Base-by-base conservation (phyloP, 1,139 yeast species). In the Groenewaldozyma auringiensis region DNA sequence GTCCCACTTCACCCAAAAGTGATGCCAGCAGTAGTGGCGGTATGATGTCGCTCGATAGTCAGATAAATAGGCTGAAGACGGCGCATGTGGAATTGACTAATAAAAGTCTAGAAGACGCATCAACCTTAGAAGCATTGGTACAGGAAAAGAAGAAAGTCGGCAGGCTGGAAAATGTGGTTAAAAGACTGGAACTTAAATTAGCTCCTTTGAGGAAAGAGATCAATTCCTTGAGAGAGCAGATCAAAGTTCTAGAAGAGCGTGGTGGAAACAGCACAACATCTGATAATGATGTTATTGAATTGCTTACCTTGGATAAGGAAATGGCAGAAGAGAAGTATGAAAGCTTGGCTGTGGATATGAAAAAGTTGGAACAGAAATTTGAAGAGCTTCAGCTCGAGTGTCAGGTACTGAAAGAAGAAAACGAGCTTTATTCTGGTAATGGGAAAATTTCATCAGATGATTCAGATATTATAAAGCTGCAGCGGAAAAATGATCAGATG, bases 301-400 rank as follows among this genome's bases (percentile, higher is more conserved):
- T 74, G 57, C 59, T 75, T 1, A 62, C 73, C 0, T 67, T 79
- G 2, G 88, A 81, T 45, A 70, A 72, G 47, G 83, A 75, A 50
- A 72, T 72, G 56, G 67, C 78, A 2, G 69, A 68, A 25, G 74
- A 68, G 35, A 64, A 68, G 11, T 72, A 70, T 43, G 68, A 64
- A 11, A 53, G 61, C 3, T 59, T 82, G 22, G 57, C 59, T 6
- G 50, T 50, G 11, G 64, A 62, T 32, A 47, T 65, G 25, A 57
- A 59, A 2, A 58, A 56, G 2, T 54, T 78, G 20, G 64, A 66
- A 29, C 49, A 42, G 6, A 67, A 70, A 40, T 68, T 74, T 47
- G 68, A 67, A 14, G 66, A 63, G 6, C 57, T 77, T 40, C 59
- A 61, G 31, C 54, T 65, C 1, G 80, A 78, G 43, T 63, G 69